Evolutionary conservation across 2,329 filamentous ascomycete genomes (phyloP).

Genomic region (Elsinoe australis): DNA sequence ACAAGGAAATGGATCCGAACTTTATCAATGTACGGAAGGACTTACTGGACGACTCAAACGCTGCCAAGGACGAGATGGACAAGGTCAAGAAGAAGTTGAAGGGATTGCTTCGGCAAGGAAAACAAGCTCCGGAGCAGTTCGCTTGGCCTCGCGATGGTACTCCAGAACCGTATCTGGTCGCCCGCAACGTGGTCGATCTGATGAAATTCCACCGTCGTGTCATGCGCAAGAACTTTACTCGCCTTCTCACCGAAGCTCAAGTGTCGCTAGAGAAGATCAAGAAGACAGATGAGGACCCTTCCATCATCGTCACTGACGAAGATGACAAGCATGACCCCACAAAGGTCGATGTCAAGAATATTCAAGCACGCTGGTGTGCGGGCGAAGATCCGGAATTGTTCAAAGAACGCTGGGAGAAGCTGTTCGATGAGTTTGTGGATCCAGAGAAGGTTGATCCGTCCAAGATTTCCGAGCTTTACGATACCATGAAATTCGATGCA

Average conservation of each 20-base stretch:
- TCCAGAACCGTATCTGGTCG: conserved; percentile 87
- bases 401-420: conserved; percentile 94
- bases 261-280: conserved; percentile 49
- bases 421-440: conserved; percentile 94
- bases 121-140: conserved; percentile 87
- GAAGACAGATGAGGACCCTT: conserved; percentile 31
- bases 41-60: conserved; percentile 92
- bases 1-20: conserved; percentile 75
- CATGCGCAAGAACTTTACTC: conserved; percentile 89
- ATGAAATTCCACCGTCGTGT: conserved; percentile 97
- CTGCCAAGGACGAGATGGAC: conserved; percentile 98
- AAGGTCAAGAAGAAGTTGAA: conserved; percentile 99
- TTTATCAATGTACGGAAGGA: conserved; percentile 90
- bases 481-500: conserved; percentile 99
- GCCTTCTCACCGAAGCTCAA: conserved; percentile 57
- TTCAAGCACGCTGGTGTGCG: conserved; percentile 92
- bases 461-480: conserved; percentile 96
- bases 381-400: conserved; percentile 93
- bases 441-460: conserved; percentile 96
- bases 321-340: not conserved
- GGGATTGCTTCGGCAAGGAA: conserved; percentile 81
- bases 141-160: conserved; percentile 93
- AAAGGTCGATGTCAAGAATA: conserved; percentile 31
- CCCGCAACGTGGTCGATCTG: conserved; percentile 81
- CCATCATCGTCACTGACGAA: not conserved